phyloP scores from a whole-genome alignment of 768 basidiomycete genomes.

The Aureoboletus auriporus region DNA sequence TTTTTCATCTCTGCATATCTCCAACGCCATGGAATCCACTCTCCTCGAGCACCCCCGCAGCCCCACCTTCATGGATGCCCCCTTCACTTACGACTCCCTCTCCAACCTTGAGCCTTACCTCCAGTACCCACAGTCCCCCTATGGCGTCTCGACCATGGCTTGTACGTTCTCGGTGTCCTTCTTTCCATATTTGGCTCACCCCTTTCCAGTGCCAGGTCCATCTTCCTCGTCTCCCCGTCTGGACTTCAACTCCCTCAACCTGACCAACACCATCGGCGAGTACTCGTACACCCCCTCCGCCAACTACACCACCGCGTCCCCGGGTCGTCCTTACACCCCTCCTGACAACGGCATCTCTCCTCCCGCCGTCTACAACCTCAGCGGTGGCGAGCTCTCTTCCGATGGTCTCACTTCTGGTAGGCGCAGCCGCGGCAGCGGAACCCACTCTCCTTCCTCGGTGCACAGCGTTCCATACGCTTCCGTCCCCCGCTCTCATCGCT shows the following conservation, averaged over 20 bases:
- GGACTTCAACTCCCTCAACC: constrained; percentile 59
- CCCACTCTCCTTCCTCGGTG: constrained; percentile 46
- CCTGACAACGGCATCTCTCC: constrained; percentile 65
- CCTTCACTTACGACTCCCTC: constrained; percentile 45
- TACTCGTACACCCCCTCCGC: constrained; percentile 54
- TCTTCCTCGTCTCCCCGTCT: constrained; percentile 54
- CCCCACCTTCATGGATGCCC: constrained; percentile 47
- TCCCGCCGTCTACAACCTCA: constrained; percentile 67
- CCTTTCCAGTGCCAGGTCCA: constrained; percentile 46
- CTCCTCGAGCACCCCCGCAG: constrained; percentile 49
- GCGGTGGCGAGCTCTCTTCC: constrained; percentile 69
- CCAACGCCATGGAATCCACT: constrained; percentile 42
- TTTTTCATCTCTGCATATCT: constrained; percentile 36
- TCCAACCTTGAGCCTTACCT: constrained; percentile 53
- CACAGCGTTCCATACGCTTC: constrained; percentile 52
- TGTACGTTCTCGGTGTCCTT: constrained; percentile 40
- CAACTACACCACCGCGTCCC: constrained; percentile 49
- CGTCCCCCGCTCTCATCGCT: constrained; percentile 73
- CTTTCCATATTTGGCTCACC: constrained; percentile 5
- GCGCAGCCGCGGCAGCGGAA: constrained; percentile 68
- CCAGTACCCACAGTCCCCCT: constrained; percentile 65
- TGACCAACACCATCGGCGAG: constrained; percentile 53
- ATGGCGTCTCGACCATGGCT: constrained; percentile 57
- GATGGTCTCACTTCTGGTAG: constrained; percentile 62
- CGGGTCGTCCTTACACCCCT: constrained; percentile 67